Conservation (phyloP, 176 grass and related monocot genomes). For the Musa itinerans region DNA sequence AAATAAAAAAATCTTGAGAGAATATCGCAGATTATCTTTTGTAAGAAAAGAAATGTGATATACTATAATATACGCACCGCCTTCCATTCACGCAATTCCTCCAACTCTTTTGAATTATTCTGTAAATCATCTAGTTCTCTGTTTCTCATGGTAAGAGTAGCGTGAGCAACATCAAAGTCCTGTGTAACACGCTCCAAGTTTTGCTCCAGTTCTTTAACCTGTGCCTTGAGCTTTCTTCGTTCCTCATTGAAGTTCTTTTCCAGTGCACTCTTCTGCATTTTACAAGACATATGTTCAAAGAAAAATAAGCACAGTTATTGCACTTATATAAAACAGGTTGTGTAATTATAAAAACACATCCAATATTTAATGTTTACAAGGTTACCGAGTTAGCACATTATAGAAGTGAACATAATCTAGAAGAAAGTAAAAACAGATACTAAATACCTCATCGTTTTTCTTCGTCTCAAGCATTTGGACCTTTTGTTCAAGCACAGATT, state of each 20-base stretch:
- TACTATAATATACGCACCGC: slow-evolving; percentile 34
- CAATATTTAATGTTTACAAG: neutral
- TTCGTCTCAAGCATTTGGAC: slow-evolving; percentile 64
- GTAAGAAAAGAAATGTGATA: slow-evolving; percentile 8
- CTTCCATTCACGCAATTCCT: slow-evolving; percentile 92
- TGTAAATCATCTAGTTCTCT: slow-evolving; percentile 59
- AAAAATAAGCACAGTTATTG: neutral
- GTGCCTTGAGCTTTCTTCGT: slow-evolving; percentile 45
- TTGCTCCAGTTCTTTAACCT: slow-evolving; percentile 49
- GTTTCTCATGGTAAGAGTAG: slow-evolving; percentile 58
- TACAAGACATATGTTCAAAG: neutral
- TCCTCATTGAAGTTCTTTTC: slow-evolving; percentile 54
- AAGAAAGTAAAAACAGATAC: slow-evolving; percentile 1
- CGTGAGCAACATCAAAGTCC: slow-evolving; percentile 47
- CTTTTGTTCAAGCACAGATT: slow-evolving; percentile 74
- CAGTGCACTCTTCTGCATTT: slow-evolving; percentile 44
- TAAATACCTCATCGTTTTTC: slow-evolving; percentile 68
- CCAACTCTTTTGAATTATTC: slow-evolving; percentile 73
- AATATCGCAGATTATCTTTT: neutral
- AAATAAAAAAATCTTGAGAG: neutral
- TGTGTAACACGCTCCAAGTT: slow-evolving; percentile 36
- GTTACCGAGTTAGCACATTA: too few relatives aligned
- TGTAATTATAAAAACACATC: slow-evolving; percentile 15
- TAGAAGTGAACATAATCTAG: slow-evolving; percentile 8
- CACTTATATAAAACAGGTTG: neutral